Percentiles rank a stretch among this genome's conserved stretches.
Conservation (phyloP, 257 asterid species). For the Ilex aquifolium region DNA sequence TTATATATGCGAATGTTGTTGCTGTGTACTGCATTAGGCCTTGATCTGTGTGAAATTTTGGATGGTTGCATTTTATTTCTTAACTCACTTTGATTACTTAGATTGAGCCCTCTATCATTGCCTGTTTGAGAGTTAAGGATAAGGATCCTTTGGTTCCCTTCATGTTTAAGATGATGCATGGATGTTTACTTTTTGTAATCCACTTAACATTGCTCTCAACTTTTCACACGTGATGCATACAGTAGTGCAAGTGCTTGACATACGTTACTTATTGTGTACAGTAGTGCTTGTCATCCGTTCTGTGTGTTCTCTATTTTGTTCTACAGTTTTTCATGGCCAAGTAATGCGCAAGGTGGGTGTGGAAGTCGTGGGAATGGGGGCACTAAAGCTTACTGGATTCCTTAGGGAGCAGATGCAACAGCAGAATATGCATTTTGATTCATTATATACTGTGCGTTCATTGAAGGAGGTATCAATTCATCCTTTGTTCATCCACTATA, state of each 20-base stretch:
- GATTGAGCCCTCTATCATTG: too few relatives aligned
- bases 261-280: background rate
- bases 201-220: background rate
- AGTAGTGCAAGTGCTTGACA: background rate
- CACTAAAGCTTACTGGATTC: slow-evolving; percentile 82
- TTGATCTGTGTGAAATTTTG: too few relatives aligned
- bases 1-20: too few relatives aligned
- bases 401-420: slow-evolving; percentile 87
- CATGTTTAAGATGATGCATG: too few relatives aligned
- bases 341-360: slow-evolving; percentile 89
- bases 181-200: too few relatives aligned
- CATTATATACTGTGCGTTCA: slow-evolving; percentile 89
- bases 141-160: too few relatives aligned
- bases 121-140: too few relatives aligned
- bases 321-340: slow-evolving; percentile 72
- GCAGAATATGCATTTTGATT: slow-evolving; percentile 59
- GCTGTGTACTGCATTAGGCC: too few relatives aligned
- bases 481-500: background rate
- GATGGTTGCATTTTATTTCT: too few relatives aligned
- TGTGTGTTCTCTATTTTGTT: slow-evolving; percentile 6
- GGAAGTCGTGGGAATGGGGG: slow-evolving; percentile 84
- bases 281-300: background rate
- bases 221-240: background rate
- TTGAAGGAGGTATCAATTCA: slow-evolving; percentile 64
- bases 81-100: background rate